Evolutionary conservation across 1,284 basidiomycete species (phyloP).

Genomic region (Binderoboletus segoi): DNA sequence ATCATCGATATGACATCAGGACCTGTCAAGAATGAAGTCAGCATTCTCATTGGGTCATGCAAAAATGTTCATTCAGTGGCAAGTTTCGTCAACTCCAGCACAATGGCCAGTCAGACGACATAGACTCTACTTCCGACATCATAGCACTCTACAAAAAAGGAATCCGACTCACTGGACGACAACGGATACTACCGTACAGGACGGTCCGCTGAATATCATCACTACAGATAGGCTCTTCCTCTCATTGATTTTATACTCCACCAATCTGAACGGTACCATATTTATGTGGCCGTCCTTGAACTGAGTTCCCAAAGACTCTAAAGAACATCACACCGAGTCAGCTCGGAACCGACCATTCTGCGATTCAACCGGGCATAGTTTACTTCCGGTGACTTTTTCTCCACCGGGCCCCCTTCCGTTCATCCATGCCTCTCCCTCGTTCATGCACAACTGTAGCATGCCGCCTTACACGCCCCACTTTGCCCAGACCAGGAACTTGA

Average conservation of each 20-base stretch:
- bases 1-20: too few species aligned
- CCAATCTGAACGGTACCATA: too few species aligned
- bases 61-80: slow-evolving; percentile 5
- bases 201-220: not conserved
- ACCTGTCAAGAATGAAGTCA: too few species aligned
- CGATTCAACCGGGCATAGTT: not conserved
- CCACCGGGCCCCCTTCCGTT: not conserved
- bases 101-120: slow-evolving; percentile 3
- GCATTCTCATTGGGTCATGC: too few species aligned
- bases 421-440: not conserved
- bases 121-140: slow-evolving; percentile 4
- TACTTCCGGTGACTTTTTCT: not conserved
- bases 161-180: not conserved
- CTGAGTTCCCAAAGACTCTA: not conserved
- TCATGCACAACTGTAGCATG: not conserved
- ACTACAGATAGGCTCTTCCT: not conserved
- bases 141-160: not conserved
- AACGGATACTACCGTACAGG: not conserved
- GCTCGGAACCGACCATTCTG: not conserved
- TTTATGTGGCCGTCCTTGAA: not conserved
- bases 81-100: slow-evolving; percentile 4
- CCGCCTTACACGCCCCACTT: not conserved
- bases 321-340: not conserved
- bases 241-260: not conserved
- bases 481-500: not conserved